Evolutionary conservation across 495 filamentous ascomycete genomes (phyloP).

Genomic region (Podospora didyma): DNA sequence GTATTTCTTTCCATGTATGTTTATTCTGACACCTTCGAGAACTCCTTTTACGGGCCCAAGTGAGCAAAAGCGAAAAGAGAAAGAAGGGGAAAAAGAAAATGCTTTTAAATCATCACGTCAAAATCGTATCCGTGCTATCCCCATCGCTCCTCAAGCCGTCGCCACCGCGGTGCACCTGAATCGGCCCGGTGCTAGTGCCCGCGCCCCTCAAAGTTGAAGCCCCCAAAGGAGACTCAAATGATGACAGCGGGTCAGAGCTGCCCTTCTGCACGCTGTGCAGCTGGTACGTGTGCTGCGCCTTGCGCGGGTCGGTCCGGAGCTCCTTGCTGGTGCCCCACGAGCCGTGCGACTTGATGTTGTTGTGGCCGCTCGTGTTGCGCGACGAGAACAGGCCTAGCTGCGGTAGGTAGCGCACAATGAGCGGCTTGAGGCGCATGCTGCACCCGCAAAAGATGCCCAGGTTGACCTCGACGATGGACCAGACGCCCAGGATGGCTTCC

Average conservation of each 20-base stretch:
- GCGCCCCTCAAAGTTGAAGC: too few relatives aligned
- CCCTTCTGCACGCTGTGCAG: slow-evolving; percentile 18
- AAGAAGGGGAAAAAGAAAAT: too few relatives aligned
- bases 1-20: too few relatives aligned
- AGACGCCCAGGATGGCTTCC: slow-evolving; percentile 26
- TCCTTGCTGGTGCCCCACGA: slow-evolving; percentile 4
- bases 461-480: slow-evolving; percentile 39
- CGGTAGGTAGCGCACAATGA: slow-evolving; percentile 13
- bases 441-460: slow-evolving; percentile 35
- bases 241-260: neutral
- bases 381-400: slow-evolving; percentile 10
- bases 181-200: neutral
- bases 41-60: too few relatives aligned
- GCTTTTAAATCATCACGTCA: too few relatives aligned
- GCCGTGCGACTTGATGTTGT: neutral
- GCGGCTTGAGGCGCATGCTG: slow-evolving; percentile 20
- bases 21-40: too few relatives aligned
- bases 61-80: too few relatives aligned
- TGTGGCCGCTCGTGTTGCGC: neutral
- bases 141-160: too few relatives aligned
- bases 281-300: slow-evolving; percentile 12
- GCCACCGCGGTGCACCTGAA: neutral
- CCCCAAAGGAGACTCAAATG: too few relatives aligned
- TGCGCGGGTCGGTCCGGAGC: neutral
- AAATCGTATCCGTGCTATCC: too few relatives aligned